Base-by-base conservation (phyloP, 768 basidiomycete species). In the Serendipita sp. region DNA sequence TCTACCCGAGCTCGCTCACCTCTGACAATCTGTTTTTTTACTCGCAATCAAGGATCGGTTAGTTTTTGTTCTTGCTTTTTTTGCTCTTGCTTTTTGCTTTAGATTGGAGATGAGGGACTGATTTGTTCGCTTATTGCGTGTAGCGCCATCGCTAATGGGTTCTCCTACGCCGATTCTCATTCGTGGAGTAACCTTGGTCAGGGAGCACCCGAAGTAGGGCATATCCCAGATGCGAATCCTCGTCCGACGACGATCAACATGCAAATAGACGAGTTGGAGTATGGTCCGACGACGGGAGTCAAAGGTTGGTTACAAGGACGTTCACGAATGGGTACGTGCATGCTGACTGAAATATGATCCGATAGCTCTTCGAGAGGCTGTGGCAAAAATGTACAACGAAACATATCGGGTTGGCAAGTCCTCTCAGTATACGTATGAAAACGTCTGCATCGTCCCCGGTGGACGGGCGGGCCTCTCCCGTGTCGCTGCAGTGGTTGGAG, bases 141-240 rank as follows among this genome's bases (percentile, higher is more conserved):
- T 30, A 66, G 68, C 66, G 89, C 92, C n/a, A 90, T 92, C 78
- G 92, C 92, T 10, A 95, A 96, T 71, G 93, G 93, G 7, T 96
- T 92, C 78, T 85, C 76, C 68, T 88, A 89, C 69, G 68, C 64
- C 3, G 62, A 58, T 8, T 3, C 11, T 1, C 85, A 89, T 70
- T 85, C 86, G 68, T 92, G 91, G 90, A 81, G 88, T 3, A 91
- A 92, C 71, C 79, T 91, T 8, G 94, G 93, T n/a, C 92, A 94
- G 75, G 90, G 89, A 47, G 89, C 90, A 15, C 92, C 92, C 5
- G 91, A 92, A 74, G 87, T 92, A 3, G 92, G 92, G 0, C 83
- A 82, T 2, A 84, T 94, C 51, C 91, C 92, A 8, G 80, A 82
- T 65, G 89, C 88, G 1, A 80, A 85, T 0, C 73, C 79, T 46